Conservation (phyloP, 1,284 basidiomycete species). For the Microbotryum lychnidis-dioicae region DNA sequence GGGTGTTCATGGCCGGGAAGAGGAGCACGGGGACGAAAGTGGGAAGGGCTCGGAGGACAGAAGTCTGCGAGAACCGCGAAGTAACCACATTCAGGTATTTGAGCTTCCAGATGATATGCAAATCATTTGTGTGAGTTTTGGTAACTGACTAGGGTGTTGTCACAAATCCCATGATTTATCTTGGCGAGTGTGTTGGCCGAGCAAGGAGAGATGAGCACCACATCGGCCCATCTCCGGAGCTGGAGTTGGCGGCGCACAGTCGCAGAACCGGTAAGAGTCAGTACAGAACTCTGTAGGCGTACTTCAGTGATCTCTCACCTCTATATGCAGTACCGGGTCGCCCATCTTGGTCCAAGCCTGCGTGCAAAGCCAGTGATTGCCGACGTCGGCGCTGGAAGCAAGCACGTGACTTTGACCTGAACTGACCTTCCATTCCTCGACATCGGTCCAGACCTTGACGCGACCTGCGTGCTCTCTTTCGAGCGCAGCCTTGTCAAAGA, state of each 20-base stretch:
- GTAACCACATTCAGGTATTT: background rate
- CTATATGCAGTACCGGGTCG: slow-evolving; percentile 92
- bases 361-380: too few relatives aligned
- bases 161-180: slow-evolving; percentile 77
- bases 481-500: slow-evolving; percentile 58
- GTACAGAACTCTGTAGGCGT: background rate
- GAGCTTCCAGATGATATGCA: background rate
- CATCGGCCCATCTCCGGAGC: slow-evolving; percentile 88
- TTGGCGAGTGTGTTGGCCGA: slow-evolving; percentile 93
- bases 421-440: slow-evolving; percentile 80
- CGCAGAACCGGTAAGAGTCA: background rate
- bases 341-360: slow-evolving; percentile 59
- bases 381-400: too few relatives aligned
- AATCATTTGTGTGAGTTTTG: background rate
- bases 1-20: slow-evolving; percentile 97
- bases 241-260: slow-evolving; percentile 18
- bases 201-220: slow-evolving; percentile 88
- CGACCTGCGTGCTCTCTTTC: slow-evolving; percentile 43
- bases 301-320: slow-evolving; percentile 42
- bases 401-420: background rate
- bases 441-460: slow-evolving; percentile 74
- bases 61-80: slow-evolving; percentile 53
- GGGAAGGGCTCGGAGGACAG: slow-evolving; percentile 77
- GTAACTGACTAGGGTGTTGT: slow-evolving; percentile 69
- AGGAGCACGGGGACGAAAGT: slow-evolving; percentile 55